phyloP scores from a whole-genome alignment of 257 asterid species.

The Nicotiana benthamiana region DNA sequence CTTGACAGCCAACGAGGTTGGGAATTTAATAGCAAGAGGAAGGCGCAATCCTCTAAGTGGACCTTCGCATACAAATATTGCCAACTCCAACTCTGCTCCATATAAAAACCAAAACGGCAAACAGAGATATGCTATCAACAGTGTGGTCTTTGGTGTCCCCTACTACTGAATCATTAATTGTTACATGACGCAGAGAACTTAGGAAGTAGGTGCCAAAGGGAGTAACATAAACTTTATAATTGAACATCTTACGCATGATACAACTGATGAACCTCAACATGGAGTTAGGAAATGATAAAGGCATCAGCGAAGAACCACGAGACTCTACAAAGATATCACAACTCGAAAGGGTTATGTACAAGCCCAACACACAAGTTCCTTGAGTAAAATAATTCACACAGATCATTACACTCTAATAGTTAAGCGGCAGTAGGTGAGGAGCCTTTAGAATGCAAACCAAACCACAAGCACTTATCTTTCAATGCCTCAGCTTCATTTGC shows the following conservation, averaged over 20 bases:
- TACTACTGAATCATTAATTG: not conserved
- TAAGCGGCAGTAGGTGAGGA: conserved; percentile 41
- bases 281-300: not conserved
- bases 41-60: too few species aligned
- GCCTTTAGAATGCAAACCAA: conserved; percentile 55
- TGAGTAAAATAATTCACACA: conserved; percentile 33
- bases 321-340: conserved; percentile 14
- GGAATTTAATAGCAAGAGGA: too few species aligned
- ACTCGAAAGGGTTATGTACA: conserved; percentile 37
- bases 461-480: conserved; percentile 88
- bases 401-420: conserved; percentile 8
- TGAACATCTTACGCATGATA: not conserved
- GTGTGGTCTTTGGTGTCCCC: too few species aligned
- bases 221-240: conserved; percentile 8
- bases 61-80: too few species aligned
- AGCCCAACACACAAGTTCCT: conserved; percentile 24
- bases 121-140: too few species aligned
- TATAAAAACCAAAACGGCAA: too few species aligned
- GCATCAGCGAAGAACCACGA: conserved; percentile 2
- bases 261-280: not conserved
- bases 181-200: not conserved
- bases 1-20: too few species aligned
- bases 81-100: too few species aligned
- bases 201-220: not conserved
- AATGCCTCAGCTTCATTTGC: conserved; percentile 75